Conservation (phyloP, 345 rosid genomes). For the Dovyalis caffra region DNA sequence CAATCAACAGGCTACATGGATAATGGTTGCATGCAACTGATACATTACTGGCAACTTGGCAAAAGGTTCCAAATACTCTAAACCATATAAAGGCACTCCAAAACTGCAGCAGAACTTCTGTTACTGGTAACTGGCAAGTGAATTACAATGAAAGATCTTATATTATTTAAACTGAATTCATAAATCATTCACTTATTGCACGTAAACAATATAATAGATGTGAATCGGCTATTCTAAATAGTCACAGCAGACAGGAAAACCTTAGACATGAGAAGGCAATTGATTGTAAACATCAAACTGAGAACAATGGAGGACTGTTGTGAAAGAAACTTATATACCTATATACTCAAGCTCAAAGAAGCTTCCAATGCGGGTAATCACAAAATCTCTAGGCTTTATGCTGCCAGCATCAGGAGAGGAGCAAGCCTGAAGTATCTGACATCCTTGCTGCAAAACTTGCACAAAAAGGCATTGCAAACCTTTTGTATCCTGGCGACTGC, state of each 20-base stretch:
- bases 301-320: neutral
- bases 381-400: conserved; percentile 89
- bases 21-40: neutral
- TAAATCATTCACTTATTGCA: neutral
- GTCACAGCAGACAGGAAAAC: neutral
- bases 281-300: neutral
- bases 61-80: neutral
- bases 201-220: neutral
- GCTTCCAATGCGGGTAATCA: conserved; percentile 82
- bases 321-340: conserved; percentile 48
- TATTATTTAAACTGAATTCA: neutral
- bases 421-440: conserved; percentile 90
- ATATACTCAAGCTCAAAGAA: conserved; percentile 96
- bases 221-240: neutral
- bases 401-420: conserved; percentile 70
- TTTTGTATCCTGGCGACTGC: conserved; percentile 99
- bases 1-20: neutral
- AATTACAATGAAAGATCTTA: neutral
- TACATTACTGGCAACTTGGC: neutral
- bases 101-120: neutral
- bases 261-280: neutral
- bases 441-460: conserved; percentile 98
- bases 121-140: neutral
- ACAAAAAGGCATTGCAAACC: conserved; percentile 95
- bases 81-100: neutral